phyloP scores from a whole-genome alignment of 116 monocot species.

The Cymodocea nodosa region DNA sequence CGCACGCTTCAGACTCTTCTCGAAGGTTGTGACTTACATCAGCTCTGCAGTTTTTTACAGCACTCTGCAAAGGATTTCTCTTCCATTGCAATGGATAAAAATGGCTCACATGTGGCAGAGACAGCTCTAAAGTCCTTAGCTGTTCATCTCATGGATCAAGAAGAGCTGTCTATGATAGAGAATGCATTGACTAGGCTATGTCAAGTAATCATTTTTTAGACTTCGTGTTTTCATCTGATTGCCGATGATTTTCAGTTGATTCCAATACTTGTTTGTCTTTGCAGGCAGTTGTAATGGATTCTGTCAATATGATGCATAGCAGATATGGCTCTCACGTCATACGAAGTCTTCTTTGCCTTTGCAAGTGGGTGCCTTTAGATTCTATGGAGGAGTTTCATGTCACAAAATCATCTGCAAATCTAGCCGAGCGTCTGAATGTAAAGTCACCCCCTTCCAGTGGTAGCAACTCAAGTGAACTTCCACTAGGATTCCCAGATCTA shows the following conservation, averaged over 20 bases:
- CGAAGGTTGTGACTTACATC: slow-evolving; percentile 82
- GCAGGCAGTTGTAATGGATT: slow-evolving; percentile 56
- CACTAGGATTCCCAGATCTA: slow-evolving; percentile 35
- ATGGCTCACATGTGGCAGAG: slow-evolving; percentile 88
- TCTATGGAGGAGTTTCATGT: slow-evolving; percentile 58
- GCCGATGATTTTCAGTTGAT: not conserved
- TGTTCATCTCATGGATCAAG: slow-evolving; percentile 50
- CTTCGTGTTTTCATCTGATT: not conserved
- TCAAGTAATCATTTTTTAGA: slow-evolving; percentile 28
- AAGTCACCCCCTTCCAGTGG: slow-evolving; percentile 12
- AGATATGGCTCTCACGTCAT: slow-evolving; percentile 88
- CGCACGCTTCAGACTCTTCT: slow-evolving; percentile 68
- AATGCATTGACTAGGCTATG: slow-evolving; percentile 56
- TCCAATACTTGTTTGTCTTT: slow-evolving; percentile 1
- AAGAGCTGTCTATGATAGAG: slow-evolving; percentile 40
- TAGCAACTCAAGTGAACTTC: slow-evolving; percentile 14
- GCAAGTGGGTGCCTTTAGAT: slow-evolving; percentile 66
- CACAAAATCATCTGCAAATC: slow-evolving; percentile 39
- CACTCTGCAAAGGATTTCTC: slow-evolving; percentile 36
- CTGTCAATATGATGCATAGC: slow-evolving; percentile 47
- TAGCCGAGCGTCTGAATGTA: slow-evolving; percentile 53
- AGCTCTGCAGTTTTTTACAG: slow-evolving; percentile 63
- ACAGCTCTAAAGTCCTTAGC: slow-evolving; percentile 65
- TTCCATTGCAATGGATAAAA: slow-evolving; percentile 57
- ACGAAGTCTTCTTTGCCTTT: slow-evolving; percentile 82